Evolutionary conservation across 306 rosid genomes (phyloP).

Genomic region (Trifolium repens): DNA sequence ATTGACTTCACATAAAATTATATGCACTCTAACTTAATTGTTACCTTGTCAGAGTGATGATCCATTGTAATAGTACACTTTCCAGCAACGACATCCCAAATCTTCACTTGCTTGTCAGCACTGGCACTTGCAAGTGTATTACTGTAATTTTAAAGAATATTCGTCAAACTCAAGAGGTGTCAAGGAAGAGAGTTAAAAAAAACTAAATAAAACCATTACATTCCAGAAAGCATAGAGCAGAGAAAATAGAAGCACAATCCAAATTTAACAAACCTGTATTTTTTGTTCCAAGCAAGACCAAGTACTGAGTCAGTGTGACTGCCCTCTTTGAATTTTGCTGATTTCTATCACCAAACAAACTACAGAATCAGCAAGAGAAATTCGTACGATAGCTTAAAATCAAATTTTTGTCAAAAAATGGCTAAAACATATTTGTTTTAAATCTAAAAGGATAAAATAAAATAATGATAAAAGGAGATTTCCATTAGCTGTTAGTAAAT

Average conservation of each 20-base stretch:
- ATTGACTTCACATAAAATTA: conserved; percentile 2
- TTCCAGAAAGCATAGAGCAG: conserved; percentile 25
- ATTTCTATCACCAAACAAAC: conserved; percentile 53
- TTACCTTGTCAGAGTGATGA: conserved; percentile 91
- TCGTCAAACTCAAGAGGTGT: conserved; percentile 9
- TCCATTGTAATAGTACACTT: conserved; percentile 79
- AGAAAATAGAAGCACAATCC: conserved; percentile 35
- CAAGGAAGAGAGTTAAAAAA: conserved; percentile 20
- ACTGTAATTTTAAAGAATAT: conserved; percentile 46
- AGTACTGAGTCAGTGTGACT: conserved; percentile 92
- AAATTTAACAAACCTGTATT: conserved; percentile 62
- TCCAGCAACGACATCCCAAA: conserved; percentile 85
- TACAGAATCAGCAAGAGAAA: conserved; percentile 40
- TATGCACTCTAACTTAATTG: conserved; percentile 22
- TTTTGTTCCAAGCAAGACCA: conserved; percentile 97
- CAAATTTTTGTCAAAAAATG: conserved; percentile 1
- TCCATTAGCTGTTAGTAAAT: neutral
- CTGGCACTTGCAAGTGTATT: conserved; percentile 95
- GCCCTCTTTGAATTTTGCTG: conserved; percentile 69
- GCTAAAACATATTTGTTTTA: neutral
- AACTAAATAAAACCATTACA: neutral
- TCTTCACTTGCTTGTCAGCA: conserved; percentile 84
- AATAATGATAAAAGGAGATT: conserved; percentile 17
- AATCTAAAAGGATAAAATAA: conserved; percentile 2
- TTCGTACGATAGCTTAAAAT: conserved; percentile 9